A percentile compares a stretch with the other conserved stretches of the same genome.
Conservation (phyloP, 352 stramenopile genomes). For the Phytophthora tentaculata region DNA sequence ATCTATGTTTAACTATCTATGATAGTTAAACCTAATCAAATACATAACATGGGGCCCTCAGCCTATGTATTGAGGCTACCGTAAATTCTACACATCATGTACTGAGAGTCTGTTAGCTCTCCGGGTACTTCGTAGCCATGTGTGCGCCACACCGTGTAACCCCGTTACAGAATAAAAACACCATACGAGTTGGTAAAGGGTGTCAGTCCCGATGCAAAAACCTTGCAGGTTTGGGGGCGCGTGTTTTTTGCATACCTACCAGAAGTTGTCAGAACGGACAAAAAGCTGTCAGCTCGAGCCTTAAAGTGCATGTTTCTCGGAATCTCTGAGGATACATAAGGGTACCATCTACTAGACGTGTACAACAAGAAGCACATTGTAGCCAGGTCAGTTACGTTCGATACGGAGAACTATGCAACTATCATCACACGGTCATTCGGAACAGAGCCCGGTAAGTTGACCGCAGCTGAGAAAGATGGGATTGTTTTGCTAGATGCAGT, state of each 20-base stretch:
- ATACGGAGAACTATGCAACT: neutral
- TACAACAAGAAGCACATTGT: slow-evolving; percentile 5
- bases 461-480: neutral
- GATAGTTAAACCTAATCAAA: too few relatives aligned
- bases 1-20: too few relatives aligned
- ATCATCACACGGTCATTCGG: slow-evolving; percentile 2
- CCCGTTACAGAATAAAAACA: too few relatives aligned
- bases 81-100: too few relatives aligned
- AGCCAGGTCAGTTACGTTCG: neutral
- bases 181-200: slow-evolving; percentile 8
- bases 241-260: slow-evolving; percentile 11
- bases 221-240: neutral
- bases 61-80: too few relatives aligned
- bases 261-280: neutral
- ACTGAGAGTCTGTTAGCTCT: too few relatives aligned
- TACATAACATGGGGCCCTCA: too few relatives aligned
- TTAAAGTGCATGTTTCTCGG: slow-evolving; percentile 5
- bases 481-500: neutral
- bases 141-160: too few relatives aligned
- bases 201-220: neutral
- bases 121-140: too few relatives aligned
- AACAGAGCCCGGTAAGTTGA: slow-evolving; percentile 1
- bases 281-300: slow-evolving; percentile 6
- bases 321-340: slow-evolving; percentile 11
- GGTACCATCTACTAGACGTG: neutral